These are phyloP conservation scores for Peronospora destructor DNA, from an alignment of 352 stramenopile species.

Conservation along the genomic window DNA sequence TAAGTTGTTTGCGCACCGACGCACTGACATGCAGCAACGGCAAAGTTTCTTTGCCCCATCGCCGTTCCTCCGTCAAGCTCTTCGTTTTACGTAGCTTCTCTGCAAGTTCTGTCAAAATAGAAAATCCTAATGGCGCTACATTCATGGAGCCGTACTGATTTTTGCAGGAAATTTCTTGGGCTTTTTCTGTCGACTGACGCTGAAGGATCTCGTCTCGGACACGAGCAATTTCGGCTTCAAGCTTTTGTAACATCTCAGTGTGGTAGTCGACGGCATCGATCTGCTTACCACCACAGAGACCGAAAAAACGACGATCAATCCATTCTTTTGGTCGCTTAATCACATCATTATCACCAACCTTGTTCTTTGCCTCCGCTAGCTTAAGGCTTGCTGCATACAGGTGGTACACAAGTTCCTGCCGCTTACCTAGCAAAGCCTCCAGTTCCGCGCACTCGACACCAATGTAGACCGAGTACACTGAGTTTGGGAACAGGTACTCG, in stretches of 20 bases:
- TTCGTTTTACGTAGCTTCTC: slow-evolving; percentile 9
- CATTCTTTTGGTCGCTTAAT: slow-evolving; percentile 31
- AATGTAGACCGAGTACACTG: slow-evolving; percentile 64
- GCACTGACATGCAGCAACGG: too few species aligned
- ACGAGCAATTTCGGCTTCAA: slow-evolving; percentile 44
- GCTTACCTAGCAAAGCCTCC: slow-evolving; percentile 49
- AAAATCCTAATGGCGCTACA: slow-evolving; percentile 14
- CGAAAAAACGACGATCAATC: slow-evolving; percentile 37
- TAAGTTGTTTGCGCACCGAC: slow-evolving; percentile 3
- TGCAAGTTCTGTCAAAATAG: slow-evolving; percentile 16
- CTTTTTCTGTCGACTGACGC: slow-evolving; percentile 34
- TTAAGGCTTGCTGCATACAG: slow-evolving; percentile 47
- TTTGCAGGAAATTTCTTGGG: slow-evolving; percentile 20
- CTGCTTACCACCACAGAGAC: slow-evolving; percentile 38
- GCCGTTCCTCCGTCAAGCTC: too few species aligned
- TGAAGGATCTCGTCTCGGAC: slow-evolving; percentile 46
- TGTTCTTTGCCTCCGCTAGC: slow-evolving; percentile 30
- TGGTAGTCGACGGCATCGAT: slow-evolving; percentile 67
- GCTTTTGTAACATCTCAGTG: slow-evolving; percentile 33
- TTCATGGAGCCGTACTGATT: slow-evolving; percentile 20
- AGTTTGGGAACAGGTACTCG: slow-evolving; percentile 54
- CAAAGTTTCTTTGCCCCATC: too few species aligned
- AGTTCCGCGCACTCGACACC: slow-evolving; percentile 57
- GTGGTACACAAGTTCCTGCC: slow-evolving; percentile 39
- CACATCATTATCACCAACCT: slow-evolving; percentile 19